These are phyloP conservation scores for Phytophthora rubi DNA, from an alignment of 352 stramenopile genomes.

Conservation along the genomic window DNA sequence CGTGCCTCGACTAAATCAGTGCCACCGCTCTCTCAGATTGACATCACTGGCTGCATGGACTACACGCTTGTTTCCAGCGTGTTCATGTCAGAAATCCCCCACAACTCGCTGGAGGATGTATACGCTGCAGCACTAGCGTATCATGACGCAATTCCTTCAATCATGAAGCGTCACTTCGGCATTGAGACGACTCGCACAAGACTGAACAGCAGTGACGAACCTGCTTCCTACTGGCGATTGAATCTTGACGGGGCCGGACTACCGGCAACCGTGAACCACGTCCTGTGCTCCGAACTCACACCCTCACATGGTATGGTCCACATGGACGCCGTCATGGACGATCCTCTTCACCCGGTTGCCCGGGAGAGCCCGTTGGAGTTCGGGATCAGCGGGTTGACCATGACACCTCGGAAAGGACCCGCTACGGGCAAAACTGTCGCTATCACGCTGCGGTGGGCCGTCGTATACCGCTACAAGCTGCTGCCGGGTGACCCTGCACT, in stretches of 20 bases:
- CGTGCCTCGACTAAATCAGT: slow-evolving; percentile 5
- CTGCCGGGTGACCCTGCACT: slow-evolving; percentile 32
- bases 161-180: slow-evolving; percentile 42
- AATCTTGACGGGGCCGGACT: slow-evolving; percentile 21
- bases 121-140: slow-evolving; percentile 32
- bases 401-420: slow-evolving; percentile 33
- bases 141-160: slow-evolving; percentile 24
- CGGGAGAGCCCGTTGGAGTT: slow-evolving; percentile 20
- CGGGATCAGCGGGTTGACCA: slow-evolving; percentile 30
- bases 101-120: slow-evolving; percentile 36
- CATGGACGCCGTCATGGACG: slow-evolving; percentile 36
- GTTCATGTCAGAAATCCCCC: slow-evolving; percentile 60
- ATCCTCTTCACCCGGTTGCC: slow-evolving; percentile 28
- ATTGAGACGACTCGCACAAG: slow-evolving; percentile 23
- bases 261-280: slow-evolving; percentile 27
- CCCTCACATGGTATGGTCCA: slow-evolving; percentile 32
- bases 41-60: slow-evolving; percentile 33
- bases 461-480: slow-evolving; percentile 43
- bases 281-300: slow-evolving; percentile 34
- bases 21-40: slow-evolving; percentile 32
- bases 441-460: slow-evolving; percentile 37
- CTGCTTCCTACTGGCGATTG: slow-evolving; percentile 29
- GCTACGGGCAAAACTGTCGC: slow-evolving; percentile 19
- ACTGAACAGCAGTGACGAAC: slow-evolving; percentile 18
- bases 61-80: slow-evolving; percentile 54